Evolutionary conservation across 2,329 filamentous ascomycete species (phyloP), one percentile per base, ranked within the genome.

Genomic region (Uncinocarpus reesii): DNA sequence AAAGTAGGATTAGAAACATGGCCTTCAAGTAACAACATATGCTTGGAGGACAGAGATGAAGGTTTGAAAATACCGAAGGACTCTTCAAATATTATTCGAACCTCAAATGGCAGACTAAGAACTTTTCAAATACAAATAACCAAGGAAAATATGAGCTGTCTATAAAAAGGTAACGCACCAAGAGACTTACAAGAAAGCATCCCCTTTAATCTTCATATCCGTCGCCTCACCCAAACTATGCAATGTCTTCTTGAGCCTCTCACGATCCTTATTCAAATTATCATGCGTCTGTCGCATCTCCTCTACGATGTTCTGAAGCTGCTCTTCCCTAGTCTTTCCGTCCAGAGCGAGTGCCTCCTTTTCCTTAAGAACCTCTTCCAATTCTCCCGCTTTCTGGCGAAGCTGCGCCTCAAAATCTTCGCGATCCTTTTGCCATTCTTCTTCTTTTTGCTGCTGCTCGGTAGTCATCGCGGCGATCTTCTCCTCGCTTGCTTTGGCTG

Each of bases 141-240:
- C 52, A 37, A 15, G 18, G n/a, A 11, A 29, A 40, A 29, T 37
- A 29, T 28, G 26, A 24, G n/a, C 24, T 38, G 34, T 38, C 43
- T 42, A 37, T 18, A 43, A 48, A 32, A 48, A 23, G 15, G 21
- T 32, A 37, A 48, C 37, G 38, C 46, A 48, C 54, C 54, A 60
- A 58, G 57, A 57, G 56, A 71, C 70, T 72, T 67, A 72, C 70
- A 72, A 72, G 62, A 71, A 72, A 58, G 65, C 59, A 60, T 72
- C 70, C 51, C 68, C 68, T 53, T 71, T 70, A 57, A 59, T 71
- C 63, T 62, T 76, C 52, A 74, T 64, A 52, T 72, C 67, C 49
- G 71, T 74, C 52, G 73, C 72, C 59, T 75, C 74, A 42, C 68
- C 69, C 23, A 71, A 63, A 52, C 65, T 71, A 53, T 74, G 70